Conservation (phyloP, 352 stramenopile genomes). For the Pythium graminicola region DNA sequence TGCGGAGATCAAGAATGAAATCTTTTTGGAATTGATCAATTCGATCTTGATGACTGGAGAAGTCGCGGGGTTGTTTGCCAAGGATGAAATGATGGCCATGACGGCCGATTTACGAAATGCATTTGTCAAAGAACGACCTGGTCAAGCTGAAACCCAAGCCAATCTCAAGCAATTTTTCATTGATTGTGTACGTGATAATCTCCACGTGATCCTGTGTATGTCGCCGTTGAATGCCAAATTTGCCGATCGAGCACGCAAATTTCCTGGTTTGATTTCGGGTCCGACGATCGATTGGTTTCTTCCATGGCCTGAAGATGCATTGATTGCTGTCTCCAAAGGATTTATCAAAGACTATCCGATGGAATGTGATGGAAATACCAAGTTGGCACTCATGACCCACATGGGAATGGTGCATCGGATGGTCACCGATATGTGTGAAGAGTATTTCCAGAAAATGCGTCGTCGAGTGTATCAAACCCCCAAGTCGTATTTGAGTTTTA, state of each 20-base stretch:
- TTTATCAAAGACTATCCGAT: slow-evolving; percentile 90
- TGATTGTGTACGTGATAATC: slow-evolving; percentile 95
- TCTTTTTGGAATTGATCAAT: slow-evolving; percentile 99
- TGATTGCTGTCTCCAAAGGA: slow-evolving; percentile 79
- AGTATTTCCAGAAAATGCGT: slow-evolving; percentile 98
- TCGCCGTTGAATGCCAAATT: slow-evolving; percentile 74
- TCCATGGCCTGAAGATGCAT: slow-evolving; percentile 82
- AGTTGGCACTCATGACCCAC: slow-evolving; percentile 92
- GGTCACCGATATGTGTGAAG: slow-evolving; percentile 95
- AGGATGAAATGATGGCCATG: slow-evolving; percentile 99
- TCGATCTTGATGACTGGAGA: slow-evolving; percentile 98
- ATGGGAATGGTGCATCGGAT: slow-evolving; percentile 98
- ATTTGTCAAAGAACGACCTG: slow-evolving; percentile 93
- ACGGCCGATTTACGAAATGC: slow-evolving; percentile 93
- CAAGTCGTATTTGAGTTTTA: slow-evolving; percentile 98
- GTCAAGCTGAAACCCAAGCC: slow-evolving; percentile 92
- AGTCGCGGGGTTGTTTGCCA: slow-evolving; percentile 96
- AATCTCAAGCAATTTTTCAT: slow-evolving; percentile 99
- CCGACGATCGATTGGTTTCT: slow-evolving; percentile 89
- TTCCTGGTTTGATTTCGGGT: slow-evolving; percentile 60
- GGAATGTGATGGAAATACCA: slow-evolving; percentile 91
- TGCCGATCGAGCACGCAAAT: slow-evolving; percentile 64
- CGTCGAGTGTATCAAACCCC: slow-evolving; percentile 97
- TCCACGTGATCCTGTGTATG: slow-evolving; percentile 79
- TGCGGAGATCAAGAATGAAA: slow-evolving; percentile 98